phyloP scores from a whole-genome alignment of 139 green algal species.

The Volvox africanus region DNA sequence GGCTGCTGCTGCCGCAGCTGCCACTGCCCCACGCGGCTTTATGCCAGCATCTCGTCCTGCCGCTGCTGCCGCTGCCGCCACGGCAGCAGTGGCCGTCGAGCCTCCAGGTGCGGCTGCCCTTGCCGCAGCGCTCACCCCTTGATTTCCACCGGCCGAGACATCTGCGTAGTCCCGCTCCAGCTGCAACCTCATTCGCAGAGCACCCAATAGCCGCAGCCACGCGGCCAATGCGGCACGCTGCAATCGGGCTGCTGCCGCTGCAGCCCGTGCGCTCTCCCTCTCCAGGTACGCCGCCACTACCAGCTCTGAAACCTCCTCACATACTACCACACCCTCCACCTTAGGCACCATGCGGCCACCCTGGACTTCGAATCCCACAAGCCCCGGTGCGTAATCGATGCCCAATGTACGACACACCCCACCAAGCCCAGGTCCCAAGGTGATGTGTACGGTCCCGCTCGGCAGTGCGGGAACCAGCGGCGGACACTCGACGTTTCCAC shows the following conservation, averaged over 20 bases:
- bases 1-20: neutral
- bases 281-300: slow-evolving; percentile 66
- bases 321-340: slow-evolving; percentile 88
- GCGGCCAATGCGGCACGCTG: slow-evolving; percentile 55
- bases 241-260: slow-evolving; percentile 45
- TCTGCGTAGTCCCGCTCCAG: slow-evolving; percentile 57
- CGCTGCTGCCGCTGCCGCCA: neutral
- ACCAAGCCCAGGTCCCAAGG: slow-evolving; percentile 39
- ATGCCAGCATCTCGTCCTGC: neutral
- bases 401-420: slow-evolving; percentile 66
- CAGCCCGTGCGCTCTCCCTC: slow-evolving; percentile 55
- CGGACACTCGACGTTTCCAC: slow-evolving; percentile 87
- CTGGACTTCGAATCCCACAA: slow-evolving; percentile 84
- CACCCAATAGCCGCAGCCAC: slow-evolving; percentile 70
- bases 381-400: slow-evolving; percentile 83
- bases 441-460: slow-evolving; percentile 70
- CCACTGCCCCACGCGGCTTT: neutral
- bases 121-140: neutral
- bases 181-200: slow-evolving; percentile 50
- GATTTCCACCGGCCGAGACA: neutral
- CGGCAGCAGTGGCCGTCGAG: neutral
- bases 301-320: slow-evolving; percentile 67
- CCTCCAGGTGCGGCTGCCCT: neutral
- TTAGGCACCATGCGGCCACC: slow-evolving; percentile 76
- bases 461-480: slow-evolving; percentile 77